Evolutionary conservation across 305 asterid genomes (phyloP).

Genomic region (Fraxinus sp.): DNA sequence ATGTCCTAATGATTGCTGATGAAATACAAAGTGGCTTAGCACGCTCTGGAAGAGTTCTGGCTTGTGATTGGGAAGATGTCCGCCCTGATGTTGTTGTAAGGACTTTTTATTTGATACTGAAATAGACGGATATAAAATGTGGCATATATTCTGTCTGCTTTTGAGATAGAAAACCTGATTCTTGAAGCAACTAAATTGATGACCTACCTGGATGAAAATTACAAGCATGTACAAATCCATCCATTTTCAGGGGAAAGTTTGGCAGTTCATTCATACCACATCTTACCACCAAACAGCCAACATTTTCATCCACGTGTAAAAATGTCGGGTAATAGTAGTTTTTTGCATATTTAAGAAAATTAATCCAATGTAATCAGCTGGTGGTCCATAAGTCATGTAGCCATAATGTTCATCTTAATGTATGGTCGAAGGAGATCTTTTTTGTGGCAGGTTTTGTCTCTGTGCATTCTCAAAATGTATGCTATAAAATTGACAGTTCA

Average conservation of each 20-base stretch:
- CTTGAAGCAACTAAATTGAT: neutral
- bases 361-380: neutral
- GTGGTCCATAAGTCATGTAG: neutral
- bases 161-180: neutral
- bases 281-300: neutral
- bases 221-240: neutral
- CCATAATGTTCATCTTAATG: neutral
- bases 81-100: constrained; percentile 89
- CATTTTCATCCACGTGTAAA: neutral
- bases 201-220: neutral
- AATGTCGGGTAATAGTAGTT: neutral
- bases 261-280: neutral
- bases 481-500: neutral
- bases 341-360: constrained; percentile 3
- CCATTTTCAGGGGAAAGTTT: neutral
- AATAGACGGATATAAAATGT: neutral
- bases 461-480: neutral
- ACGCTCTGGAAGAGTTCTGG: constrained; percentile 82
- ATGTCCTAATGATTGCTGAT: constrained; percentile 90
- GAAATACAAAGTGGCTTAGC: constrained; percentile 97
- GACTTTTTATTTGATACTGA: constrained; percentile 18
- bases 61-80: constrained; percentile 92
- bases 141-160: neutral
- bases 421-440: neutral
- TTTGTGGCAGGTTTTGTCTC: neutral